phyloP scores from a whole-genome alignment of 2,329 filamentous ascomycete species.

The Neofusicoccum umdonicola region DNA sequence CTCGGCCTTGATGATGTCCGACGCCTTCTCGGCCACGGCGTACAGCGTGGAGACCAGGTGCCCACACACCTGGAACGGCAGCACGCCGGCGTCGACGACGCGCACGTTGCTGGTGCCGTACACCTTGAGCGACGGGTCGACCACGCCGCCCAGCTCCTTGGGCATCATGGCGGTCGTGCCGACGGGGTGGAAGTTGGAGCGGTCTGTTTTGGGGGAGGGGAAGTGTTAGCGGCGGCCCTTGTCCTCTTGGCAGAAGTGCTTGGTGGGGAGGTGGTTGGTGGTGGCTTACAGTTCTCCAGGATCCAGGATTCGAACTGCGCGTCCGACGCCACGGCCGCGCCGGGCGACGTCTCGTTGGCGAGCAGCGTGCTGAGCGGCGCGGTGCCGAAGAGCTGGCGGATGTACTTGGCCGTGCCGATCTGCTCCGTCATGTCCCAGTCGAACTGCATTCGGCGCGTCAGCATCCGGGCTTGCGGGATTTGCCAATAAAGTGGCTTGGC shows the following conservation, averaged over 20 bases:
- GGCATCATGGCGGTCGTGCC: slow-evolving; percentile 16
- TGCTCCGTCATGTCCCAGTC: slow-evolving; percentile 39
- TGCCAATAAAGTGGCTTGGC: slow-evolving; percentile 30
- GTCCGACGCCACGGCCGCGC: slow-evolving; percentile 22
- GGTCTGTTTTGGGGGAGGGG: not conserved
- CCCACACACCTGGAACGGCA: slow-evolving; percentile 19
- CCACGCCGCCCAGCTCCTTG: slow-evolving; percentile 26
- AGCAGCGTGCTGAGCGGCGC: slow-evolving; percentile 27
- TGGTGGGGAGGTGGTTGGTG: not conserved
- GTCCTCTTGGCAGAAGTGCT: no score
- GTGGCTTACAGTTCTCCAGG: slow-evolving; percentile 12
- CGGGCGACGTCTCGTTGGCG: slow-evolving; percentile 24
- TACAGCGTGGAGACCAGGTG: slow-evolving; percentile 17
- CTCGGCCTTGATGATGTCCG: slow-evolving; percentile 31
- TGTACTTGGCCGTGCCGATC: slow-evolving; percentile 31
- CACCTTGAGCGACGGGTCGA: slow-evolving; percentile 29
- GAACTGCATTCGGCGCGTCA: slow-evolving; percentile 25
- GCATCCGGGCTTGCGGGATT: slow-evolving; percentile 21
- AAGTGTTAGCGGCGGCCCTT: not conserved
- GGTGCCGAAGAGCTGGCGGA: slow-evolving; percentile 31
- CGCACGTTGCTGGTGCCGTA: slow-evolving; percentile 24
- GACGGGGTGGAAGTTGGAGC: slow-evolving; percentile 19
- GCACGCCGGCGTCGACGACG: slow-evolving; percentile 21
- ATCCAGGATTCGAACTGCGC: slow-evolving; percentile 28
- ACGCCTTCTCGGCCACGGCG: slow-evolving; percentile 22